Conservation (phyloP, 805 yeast genomes). For the Diddensiella transvaalensis region DNA sequence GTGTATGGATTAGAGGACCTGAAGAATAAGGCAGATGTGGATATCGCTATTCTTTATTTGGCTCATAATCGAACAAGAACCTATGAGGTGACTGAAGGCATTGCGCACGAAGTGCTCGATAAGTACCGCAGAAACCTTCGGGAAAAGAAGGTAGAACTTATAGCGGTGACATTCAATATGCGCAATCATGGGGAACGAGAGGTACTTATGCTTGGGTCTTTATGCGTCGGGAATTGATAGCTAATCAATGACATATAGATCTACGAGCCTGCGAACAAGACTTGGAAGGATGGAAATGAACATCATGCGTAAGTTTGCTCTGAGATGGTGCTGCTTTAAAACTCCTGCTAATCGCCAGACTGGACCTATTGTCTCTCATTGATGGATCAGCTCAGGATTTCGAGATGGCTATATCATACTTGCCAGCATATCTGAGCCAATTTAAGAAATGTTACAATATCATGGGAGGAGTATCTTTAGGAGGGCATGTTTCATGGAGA, state of each 20-base stretch:
- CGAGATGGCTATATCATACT: slow-evolving; percentile 40
- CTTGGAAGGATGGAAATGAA: slow-evolving; percentile 47
- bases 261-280: slow-evolving; percentile 35
- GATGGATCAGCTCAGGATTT: slow-evolving; percentile 48
- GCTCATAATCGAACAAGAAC: slow-evolving; percentile 47
- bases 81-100: slow-evolving; percentile 37
- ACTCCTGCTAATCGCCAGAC: too few species aligned
- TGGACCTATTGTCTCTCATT: slow-evolving; percentile 46
- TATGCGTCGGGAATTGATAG: too few species aligned
- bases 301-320: too few species aligned
- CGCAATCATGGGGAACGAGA: slow-evolving; percentile 54
- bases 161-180: slow-evolving; percentile 49
- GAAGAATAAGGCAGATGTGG: slow-evolving; percentile 19
- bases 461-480: slow-evolving; percentile 50
- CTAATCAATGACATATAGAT: too few species aligned
- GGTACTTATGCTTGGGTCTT: too few species aligned
- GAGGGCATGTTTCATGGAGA: slow-evolving; percentile 53
- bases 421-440: slow-evolving; percentile 38
- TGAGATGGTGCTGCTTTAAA: too few species aligned
- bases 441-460: slow-evolving; percentile 32
- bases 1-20: slow-evolving; percentile 41
- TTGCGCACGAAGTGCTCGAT: slow-evolving; percentile 40
- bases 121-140: slow-evolving; percentile 9
- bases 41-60: slow-evolving; percentile 26
- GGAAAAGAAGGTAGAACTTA: slow-evolving; percentile 22